Percentiles rank a stretch among this genome's conserved stretches.
phyloP scores from a whole-genome alignment of 2,329 filamentous ascomycete genomes.

The Alternaria conjuncta region DNA sequence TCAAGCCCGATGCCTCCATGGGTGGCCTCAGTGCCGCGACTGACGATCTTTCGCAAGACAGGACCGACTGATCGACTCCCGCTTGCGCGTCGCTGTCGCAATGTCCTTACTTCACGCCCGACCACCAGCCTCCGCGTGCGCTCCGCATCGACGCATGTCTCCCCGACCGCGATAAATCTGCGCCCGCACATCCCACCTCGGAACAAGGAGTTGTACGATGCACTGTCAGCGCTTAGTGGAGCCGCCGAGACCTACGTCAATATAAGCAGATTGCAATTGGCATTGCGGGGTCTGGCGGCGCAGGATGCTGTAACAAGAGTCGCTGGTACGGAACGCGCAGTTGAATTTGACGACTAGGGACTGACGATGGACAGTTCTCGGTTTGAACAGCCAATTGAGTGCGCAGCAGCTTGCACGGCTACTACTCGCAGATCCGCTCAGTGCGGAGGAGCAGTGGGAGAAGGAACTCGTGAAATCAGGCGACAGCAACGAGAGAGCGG shows the following conservation, averaged over 20 bases:
- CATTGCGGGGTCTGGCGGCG: conserved; percentile 67
- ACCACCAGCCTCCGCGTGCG: conserved; percentile 31
- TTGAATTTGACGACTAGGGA: background rate
- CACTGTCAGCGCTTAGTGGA: conserved; percentile 66
- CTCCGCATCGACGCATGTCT: conserved; percentile 54
- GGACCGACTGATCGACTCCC: conserved; percentile 36
- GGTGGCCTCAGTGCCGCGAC: conserved; percentile 46
- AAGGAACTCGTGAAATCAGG: conserved; percentile 43
- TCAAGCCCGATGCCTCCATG: conserved; percentile 52
- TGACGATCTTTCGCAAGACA: conserved; percentile 31
- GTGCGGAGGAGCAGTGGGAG: conserved; percentile 53
- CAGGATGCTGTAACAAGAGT: conserved; percentile 61
- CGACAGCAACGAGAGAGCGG: conserved; percentile 42
- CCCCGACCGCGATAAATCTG: conserved; percentile 61
- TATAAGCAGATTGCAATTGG: conserved; percentile 74
- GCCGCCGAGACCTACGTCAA: conserved; percentile 68
- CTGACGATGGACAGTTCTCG: conserved; percentile 53
- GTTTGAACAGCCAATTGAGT: conserved; percentile 57
- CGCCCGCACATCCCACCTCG: conserved; percentile 60
- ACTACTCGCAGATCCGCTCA: conserved; percentile 56
- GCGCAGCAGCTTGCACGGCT: conserved; percentile 72
- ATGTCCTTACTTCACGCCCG: conserved; percentile 25
- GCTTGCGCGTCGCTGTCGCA: conserved; percentile 31
- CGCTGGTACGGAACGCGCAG: conserved; percentile 54
- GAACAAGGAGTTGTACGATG: conserved; percentile 64